A percentile compares a stretch with the other conserved stretches of the same genome.
Evolutionary conservation across 768 basidiomycete genomes (phyloP).

Genomic region (Amanita muscaria): DNA sequence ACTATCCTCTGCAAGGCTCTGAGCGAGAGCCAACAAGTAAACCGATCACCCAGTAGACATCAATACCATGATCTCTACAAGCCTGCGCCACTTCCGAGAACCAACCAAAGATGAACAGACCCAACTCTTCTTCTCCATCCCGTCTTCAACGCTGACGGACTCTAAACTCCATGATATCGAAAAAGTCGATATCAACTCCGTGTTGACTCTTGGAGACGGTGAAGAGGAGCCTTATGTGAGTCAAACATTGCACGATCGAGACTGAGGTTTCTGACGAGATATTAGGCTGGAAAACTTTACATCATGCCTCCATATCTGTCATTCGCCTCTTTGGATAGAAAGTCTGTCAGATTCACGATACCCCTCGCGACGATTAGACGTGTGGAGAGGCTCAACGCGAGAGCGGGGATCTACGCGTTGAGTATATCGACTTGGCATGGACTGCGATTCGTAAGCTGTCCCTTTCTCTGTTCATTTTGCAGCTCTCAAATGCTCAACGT

Average conservation of each 20-base stretch:
- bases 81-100: constrained; percentile 87
- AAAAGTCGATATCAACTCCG: constrained; percentile 84
- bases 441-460: constrained; percentile 87
- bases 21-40: no score
- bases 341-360: constrained; percentile 85
- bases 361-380: constrained; percentile 88
- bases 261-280: not conserved
- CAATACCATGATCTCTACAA: constrained; percentile 80
- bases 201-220: constrained; percentile 74
- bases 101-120: constrained; percentile 82
- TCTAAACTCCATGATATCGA: constrained; percentile 34
- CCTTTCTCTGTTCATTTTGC: no score
- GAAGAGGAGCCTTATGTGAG: constrained; percentile 90
- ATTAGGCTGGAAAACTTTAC: constrained; percentile 82
- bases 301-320: constrained; percentile 85
- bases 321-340: constrained; percentile 85
- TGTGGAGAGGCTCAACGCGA: constrained; percentile 88
- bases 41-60: no score
- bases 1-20: no score
- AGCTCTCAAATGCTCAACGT: no score
- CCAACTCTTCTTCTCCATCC: constrained; percentile 82
- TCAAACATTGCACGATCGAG: constrained; percentile 20
- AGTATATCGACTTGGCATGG: constrained; percentile 92
- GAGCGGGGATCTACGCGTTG: constrained; percentile 93
- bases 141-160: constrained; percentile 29